Evolutionary conservation across 805 yeast species (phyloP).

Genomic region (Millerozyma acaciae): DNA sequence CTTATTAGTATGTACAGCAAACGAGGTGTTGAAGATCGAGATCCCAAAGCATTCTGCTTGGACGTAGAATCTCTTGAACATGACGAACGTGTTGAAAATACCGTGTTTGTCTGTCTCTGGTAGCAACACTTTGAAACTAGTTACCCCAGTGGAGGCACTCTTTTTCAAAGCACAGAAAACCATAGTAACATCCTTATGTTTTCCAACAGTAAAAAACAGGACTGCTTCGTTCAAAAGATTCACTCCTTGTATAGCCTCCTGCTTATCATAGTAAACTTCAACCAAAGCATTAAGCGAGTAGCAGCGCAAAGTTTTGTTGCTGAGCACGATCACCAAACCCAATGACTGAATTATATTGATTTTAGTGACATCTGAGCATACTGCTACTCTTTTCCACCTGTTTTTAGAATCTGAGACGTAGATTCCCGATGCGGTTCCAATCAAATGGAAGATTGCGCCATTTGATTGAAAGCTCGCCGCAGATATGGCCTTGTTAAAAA

Average conservation of each 20-base stretch:
- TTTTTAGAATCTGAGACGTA: conserved; percentile 45
- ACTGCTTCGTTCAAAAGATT: conserved; percentile 46
- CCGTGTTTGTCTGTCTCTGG: conserved; percentile 56
- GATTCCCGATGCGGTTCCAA: conserved; percentile 66
- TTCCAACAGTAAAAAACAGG: conserved; percentile 63
- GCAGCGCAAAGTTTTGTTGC: conserved; percentile 57
- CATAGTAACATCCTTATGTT: conserved; percentile 58
- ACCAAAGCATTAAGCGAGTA: conserved; percentile 61
- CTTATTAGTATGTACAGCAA: conserved; percentile 61
- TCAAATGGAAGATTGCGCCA: conserved; percentile 42
- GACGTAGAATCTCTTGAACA: conserved; percentile 43
- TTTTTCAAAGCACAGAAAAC: conserved; percentile 55
- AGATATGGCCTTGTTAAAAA: conserved; percentile 38
- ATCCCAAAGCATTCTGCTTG: conserved; percentile 58
- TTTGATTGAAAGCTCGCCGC: conserved; percentile 44
- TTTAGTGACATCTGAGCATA: conserved; percentile 50
- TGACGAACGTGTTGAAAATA: conserved; percentile 35
- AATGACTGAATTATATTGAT: conserved; percentile 57
- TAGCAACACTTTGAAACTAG: conserved; percentile 53
- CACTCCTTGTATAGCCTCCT: conserved; percentile 42
- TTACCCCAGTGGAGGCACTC: conserved; percentile 39
- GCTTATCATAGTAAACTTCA: conserved; percentile 49
- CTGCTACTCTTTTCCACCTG: conserved; percentile 59
- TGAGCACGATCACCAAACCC: conserved; percentile 54
- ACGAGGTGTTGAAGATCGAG: conserved; percentile 60